These are phyloP conservation scores for Escovopsis sp. DNA, from an alignment of 2,329 filamentous ascomycete genomes.

Conservation along the genomic window DNA sequence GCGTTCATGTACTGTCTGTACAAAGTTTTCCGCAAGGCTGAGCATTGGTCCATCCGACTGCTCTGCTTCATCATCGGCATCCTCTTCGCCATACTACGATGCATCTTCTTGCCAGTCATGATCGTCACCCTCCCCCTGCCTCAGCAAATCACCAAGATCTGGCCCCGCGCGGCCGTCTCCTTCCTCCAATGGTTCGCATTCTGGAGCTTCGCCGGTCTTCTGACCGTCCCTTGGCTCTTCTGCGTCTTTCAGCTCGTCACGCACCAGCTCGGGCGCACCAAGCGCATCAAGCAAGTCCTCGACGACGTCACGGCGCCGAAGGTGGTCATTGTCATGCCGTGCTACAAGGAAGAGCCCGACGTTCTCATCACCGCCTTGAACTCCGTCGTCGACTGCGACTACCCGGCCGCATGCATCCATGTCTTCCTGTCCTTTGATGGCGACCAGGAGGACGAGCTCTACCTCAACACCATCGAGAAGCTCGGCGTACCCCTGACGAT, in stretches of 20 bases:
- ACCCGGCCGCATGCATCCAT: conserved; percentile 81
- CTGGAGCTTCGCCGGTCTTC: conserved; percentile 72
- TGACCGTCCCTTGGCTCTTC: conserved; percentile 83
- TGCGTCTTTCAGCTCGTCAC: conserved; percentile 86
- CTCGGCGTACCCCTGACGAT: conserved; percentile 68
- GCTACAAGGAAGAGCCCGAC: conserved; percentile 81
- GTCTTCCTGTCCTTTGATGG: conserved; percentile 94
- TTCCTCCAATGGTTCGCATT: conserved; percentile 91
- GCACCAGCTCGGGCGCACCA: conserved; percentile 66
- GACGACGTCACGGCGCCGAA: conserved; percentile 82
- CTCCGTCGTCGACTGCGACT: conserved; percentile 87
- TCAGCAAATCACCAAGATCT: conserved; percentile 51
- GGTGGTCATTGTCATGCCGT: conserved; percentile 91
- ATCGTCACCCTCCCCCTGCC: conserved; percentile 81
- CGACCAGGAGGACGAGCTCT: conserved; percentile 75
- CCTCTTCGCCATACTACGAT: conserved; percentile 57
- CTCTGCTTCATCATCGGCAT: conserved; percentile 62
- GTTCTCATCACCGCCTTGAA: conserved; percentile 74
- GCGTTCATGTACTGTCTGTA: conserved; percentile 83
- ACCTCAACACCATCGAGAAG: conserved; percentile 69
- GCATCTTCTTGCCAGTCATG: conserved; percentile 86
- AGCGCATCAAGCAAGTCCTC: conserved; percentile 68
- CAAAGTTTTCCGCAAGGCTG: conserved; percentile 81
- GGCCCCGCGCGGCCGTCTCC: conserved; percentile 51
- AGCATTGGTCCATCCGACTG: conserved; percentile 68